Evolutionary conservation across 2,329 filamentous ascomycete species (phyloP).

Genomic region (Cercospora berteroae): DNA sequence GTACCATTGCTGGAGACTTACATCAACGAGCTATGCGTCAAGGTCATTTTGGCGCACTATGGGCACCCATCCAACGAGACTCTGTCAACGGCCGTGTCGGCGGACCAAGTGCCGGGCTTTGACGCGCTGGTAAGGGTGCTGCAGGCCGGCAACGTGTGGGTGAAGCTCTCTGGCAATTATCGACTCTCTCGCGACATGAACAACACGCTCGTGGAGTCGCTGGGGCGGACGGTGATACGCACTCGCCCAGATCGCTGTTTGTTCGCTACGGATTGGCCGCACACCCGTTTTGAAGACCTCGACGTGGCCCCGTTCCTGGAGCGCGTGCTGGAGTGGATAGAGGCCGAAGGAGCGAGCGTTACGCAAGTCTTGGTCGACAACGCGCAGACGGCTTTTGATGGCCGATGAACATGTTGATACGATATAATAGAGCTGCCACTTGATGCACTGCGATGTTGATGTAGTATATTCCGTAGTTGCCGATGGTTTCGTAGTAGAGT

Average conservation of each 20-base stretch:
- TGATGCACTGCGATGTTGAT: conserved; percentile 11
- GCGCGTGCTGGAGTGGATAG: conserved; percentile 55
- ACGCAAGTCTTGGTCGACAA: conserved; percentile 57
- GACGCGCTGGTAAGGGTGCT: conserved; percentile 50
- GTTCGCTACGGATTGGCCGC: conserved; percentile 64
- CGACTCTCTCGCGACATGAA: conserved; percentile 48
- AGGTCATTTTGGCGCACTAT: conserved; percentile 61
- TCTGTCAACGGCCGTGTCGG: conserved; percentile 32
- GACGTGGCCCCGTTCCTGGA: conserved; percentile 58
- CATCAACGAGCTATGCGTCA: conserved; percentile 49
- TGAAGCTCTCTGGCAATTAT: conserved; percentile 61
- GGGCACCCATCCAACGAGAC: conserved; percentile 39
- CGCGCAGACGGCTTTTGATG: conserved; percentile 51
- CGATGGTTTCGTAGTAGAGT: background rate
- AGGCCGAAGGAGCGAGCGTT: conserved; percentile 44
- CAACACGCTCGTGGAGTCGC: conserved; percentile 36
- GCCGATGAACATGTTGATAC: conserved; percentile 9
- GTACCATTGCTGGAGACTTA: conserved; percentile 51
- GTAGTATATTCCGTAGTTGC: background rate
- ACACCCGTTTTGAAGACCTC: conserved; percentile 59
- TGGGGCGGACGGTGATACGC: conserved; percentile 52
- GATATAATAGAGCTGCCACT: conserved; percentile 58
- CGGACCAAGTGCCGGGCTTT: conserved; percentile 53
- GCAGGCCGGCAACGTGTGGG: conserved; percentile 50
- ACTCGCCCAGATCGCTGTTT: conserved; percentile 50